Percentiles rank a stretch among this genome's conserved stretches.
Evolutionary conservation across 2,329 filamentous ascomycete genomes (phyloP).

Genomic region (Aspergillus cejpii): DNA sequence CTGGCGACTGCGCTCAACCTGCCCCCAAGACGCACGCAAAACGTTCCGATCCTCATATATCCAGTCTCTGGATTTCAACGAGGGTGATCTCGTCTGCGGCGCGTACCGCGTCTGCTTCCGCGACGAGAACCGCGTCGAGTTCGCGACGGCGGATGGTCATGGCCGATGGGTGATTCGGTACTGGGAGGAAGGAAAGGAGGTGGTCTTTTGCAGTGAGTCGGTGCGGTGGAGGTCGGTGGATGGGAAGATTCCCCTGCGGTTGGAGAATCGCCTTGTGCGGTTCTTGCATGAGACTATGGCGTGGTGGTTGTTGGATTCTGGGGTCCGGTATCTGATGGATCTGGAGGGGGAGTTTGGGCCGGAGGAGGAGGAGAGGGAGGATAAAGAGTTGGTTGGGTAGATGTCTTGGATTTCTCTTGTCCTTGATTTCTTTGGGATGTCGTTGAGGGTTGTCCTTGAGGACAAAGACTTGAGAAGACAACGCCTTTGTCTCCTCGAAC

Average conservation of each 20-base stretch:
- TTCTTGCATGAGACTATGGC: slow-evolving; percentile 31
- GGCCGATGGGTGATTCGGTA: slow-evolving; percentile 25
- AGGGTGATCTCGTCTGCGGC: slow-evolving; percentile 30
- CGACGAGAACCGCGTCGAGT: slow-evolving; percentile 26
- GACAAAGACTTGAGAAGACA: not conserved
- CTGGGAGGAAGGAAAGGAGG: slow-evolving; percentile 9
- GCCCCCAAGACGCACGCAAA: slow-evolving; percentile 10
- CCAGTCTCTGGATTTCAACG: slow-evolving; percentile 21
- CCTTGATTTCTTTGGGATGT: not conserved
- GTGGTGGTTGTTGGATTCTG: slow-evolving; percentile 36
- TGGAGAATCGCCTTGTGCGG: slow-evolving; percentile 24
- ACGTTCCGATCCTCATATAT: slow-evolving; percentile 26
- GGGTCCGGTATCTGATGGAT: slow-evolving; percentile 26
- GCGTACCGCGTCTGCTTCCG: slow-evolving; percentile 26
- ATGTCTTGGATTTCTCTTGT: not conserved
- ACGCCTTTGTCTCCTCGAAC: not conserved
- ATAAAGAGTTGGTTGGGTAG: not conserved
- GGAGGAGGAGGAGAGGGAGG: not conserved
- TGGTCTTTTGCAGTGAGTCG: slow-evolving; percentile 27
- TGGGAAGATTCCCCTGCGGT: slow-evolving; percentile 20
- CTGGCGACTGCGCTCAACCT: slow-evolving; percentile 21
- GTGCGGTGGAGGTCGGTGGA: slow-evolving; percentile 26
- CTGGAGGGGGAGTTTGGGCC: slow-evolving; percentile 9
- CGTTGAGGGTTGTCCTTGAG: not conserved
- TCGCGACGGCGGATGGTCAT: slow-evolving; percentile 22